Percentiles rank a stretch among this genome's conserved stretches.
Evolutionary conservation across 768 basidiomycete species (phyloP).

Genomic region (Cyathus striatus): DNA sequence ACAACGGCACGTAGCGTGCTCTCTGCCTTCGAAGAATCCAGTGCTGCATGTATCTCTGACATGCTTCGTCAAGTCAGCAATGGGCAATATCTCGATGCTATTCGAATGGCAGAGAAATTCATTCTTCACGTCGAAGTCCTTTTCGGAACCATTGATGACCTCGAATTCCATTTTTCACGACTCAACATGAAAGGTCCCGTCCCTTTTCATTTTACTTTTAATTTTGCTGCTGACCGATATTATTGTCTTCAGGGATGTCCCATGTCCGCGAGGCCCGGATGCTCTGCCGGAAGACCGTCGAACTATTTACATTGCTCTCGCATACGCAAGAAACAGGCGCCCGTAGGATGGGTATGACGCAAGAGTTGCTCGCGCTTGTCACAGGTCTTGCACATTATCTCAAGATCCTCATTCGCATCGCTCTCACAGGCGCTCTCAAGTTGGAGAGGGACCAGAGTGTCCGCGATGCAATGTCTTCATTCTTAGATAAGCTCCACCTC

Average conservation of each 20-base stretch:
- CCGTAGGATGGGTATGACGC: slow-evolving; percentile 92
- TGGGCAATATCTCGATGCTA: slow-evolving; percentile 92
- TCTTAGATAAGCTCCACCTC: slow-evolving; percentile 89
- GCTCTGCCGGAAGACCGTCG: slow-evolving; percentile 98
- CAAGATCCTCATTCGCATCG: slow-evolving; percentile 98
- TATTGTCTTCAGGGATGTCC: slow-evolving; percentile 81
- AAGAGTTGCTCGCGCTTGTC: slow-evolving; percentile 93
- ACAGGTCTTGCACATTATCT: slow-evolving; percentile 99
- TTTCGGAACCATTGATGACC: slow-evolving; percentile 94
- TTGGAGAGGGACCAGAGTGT: slow-evolving; percentile 88
- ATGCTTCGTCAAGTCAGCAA: slow-evolving; percentile 98
- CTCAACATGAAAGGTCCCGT: slow-evolving; percentile 82
- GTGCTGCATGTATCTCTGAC: slow-evolving; percentile 97
- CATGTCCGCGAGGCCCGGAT: slow-evolving; percentile 97
- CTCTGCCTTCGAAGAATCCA: slow-evolving; percentile 98
- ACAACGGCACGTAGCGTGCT: slow-evolving; percentile 55
- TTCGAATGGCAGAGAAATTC: slow-evolving; percentile 98
- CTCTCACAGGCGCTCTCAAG: slow-evolving; percentile 91
- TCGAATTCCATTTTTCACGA: slow-evolving; percentile 81
- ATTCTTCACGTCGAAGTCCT: slow-evolving; percentile 97
- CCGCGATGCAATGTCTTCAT: slow-evolving; percentile 78
- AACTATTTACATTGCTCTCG: slow-evolving; percentile 93
- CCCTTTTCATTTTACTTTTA: neutral
- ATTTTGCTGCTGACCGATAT: neutral
- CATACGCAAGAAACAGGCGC: slow-evolving; percentile 93